Conservation (phyloP, 768 basidiomycete genomes). For the Steccherinum ochraceum region DNA sequence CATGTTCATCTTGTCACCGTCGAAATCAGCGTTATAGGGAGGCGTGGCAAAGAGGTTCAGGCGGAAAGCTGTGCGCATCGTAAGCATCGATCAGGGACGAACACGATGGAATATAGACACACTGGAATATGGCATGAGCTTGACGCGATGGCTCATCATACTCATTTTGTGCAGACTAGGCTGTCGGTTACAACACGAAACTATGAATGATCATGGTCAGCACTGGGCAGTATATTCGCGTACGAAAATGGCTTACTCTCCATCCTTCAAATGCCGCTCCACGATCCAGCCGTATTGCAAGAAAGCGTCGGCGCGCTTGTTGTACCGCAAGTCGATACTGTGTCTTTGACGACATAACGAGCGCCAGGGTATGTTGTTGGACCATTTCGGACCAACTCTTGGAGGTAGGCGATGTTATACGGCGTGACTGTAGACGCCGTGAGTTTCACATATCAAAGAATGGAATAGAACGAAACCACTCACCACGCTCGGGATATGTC, state of each 20-base stretch:
- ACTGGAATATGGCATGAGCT: conserved; percentile 98
- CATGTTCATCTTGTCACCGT: conserved; percentile 99
- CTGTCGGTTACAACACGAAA: conserved; percentile 93
- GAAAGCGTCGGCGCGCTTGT: conserved; percentile 92
- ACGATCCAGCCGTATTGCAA: conserved; percentile 99
- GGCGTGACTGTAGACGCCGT: conserved; percentile 98
- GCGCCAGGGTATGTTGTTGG: conserved; percentile 95
- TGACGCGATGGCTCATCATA: conserved; percentile 99
- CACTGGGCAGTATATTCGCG: too few relatives aligned
- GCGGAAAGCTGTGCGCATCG: conserved; percentile 72
- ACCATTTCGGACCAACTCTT: conserved; percentile 92
- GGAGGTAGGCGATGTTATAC: conserved; percentile 91
- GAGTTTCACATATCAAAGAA: too few relatives aligned
- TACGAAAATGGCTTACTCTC: conserved; percentile 69
- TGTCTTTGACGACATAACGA: conserved; percentile 93
- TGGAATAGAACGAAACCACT: conserved; percentile 22
- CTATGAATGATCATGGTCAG: too few relatives aligned
- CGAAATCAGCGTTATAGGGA: conserved; percentile 99
- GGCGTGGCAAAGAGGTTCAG: conserved; percentile 97
- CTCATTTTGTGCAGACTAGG: conserved; percentile 99
- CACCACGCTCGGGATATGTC: conserved; percentile 94
- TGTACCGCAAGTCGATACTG: conserved; percentile 93
- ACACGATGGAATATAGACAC: conserved; percentile 26
- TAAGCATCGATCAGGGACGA: conserved; percentile 6
- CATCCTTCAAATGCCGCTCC: conserved; percentile 94